Evolutionary conservation across 148 eudicot genomes (phyloP).

Genomic region (Gaultheria prostrata): DNA sequence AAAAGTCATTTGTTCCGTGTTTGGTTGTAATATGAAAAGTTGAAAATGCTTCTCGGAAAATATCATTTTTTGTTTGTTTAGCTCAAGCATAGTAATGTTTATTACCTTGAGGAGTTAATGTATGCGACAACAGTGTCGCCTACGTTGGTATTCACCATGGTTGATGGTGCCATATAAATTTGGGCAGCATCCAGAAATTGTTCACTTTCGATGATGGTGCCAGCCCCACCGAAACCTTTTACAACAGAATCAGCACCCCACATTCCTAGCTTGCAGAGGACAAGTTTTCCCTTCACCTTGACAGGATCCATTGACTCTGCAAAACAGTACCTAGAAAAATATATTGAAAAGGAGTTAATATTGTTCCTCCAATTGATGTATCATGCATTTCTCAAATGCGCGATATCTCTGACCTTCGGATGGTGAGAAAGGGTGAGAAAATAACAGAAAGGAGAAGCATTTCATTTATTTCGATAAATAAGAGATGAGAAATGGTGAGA

Average conservation of each 20-base stretch:
- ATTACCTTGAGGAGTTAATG: conserved; percentile 60
- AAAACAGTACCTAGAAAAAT: conserved; percentile 39
- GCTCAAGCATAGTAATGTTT: background rate
- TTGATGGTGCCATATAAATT: conserved; percentile 80
- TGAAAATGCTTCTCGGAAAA: background rate
- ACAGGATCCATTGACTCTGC: conserved; percentile 59
- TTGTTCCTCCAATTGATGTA: background rate
- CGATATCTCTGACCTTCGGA: too few species aligned
- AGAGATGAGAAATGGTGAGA: too few species aligned
- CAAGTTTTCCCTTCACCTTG: conserved; percentile 81
- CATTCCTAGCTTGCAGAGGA: conserved; percentile 51
- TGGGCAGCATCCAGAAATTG: conserved; percentile 53
- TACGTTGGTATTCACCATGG: conserved; percentile 42
- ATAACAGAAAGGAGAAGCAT: too few species aligned
- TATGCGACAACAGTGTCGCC: conserved; percentile 46
- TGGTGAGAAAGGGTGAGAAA: too few species aligned
- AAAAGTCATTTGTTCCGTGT: background rate
- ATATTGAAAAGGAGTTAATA: background rate
- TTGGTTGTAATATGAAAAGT: background rate
- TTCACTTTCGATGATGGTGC: conserved; percentile 55
- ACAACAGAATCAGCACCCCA: conserved; percentile 75
- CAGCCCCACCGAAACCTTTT: conserved; percentile 70
- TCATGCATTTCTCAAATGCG: conserved; percentile 5
- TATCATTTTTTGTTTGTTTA: background rate
- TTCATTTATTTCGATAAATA: too few species aligned